Conservation (phyloP, 495 filamentous ascomycete genomes). For the Lepidopterella palustris region DNA sequence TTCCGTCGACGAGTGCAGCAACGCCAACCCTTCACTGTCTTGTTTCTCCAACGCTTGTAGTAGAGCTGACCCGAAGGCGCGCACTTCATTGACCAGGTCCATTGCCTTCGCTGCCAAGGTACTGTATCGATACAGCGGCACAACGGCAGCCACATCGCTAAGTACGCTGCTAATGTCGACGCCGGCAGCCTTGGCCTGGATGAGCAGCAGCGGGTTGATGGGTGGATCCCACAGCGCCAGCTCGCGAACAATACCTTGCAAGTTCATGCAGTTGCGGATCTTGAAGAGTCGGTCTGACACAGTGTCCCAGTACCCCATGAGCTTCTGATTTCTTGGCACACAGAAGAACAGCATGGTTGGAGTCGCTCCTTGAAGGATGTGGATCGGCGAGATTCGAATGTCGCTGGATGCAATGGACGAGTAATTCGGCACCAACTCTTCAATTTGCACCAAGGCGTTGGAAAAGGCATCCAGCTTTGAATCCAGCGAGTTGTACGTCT, state of each 20-base stretch:
- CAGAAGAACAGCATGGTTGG: neutral
- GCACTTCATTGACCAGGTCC: slow-evolving; percentile 33
- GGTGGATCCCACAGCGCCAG: slow-evolving; percentile 1
- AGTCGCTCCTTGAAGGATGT: neutral
- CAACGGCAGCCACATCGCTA: slow-evolving; percentile 24
- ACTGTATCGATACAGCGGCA: slow-evolving; percentile 39
- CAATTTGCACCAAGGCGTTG: slow-evolving; percentile 6
- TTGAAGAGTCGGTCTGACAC: slow-evolving; percentile 13
- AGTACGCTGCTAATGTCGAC: slow-evolving; percentile 5
- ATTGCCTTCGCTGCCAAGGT: slow-evolving; percentile 31
- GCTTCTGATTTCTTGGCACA: slow-evolving; percentile 9
- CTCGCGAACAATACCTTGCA: neutral
- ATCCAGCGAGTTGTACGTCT: slow-evolving; percentile 15
- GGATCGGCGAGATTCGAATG: no score
- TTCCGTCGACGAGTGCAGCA: neutral
- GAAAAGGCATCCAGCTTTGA: neutral
- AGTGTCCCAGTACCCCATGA: neutral
- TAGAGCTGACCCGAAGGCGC: slow-evolving; percentile 1
- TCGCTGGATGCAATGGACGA: neutral
- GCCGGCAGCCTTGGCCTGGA: neutral
- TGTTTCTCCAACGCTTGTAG: neutral
- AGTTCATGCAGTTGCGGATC: slow-evolving; percentile 6
- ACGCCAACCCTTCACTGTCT: neutral
- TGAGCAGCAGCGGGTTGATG: slow-evolving; percentile 7
- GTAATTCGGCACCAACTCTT: neutral